Conservation (phyloP, 805 yeast species). For the Ogataea trehaloabstinens region DNA sequence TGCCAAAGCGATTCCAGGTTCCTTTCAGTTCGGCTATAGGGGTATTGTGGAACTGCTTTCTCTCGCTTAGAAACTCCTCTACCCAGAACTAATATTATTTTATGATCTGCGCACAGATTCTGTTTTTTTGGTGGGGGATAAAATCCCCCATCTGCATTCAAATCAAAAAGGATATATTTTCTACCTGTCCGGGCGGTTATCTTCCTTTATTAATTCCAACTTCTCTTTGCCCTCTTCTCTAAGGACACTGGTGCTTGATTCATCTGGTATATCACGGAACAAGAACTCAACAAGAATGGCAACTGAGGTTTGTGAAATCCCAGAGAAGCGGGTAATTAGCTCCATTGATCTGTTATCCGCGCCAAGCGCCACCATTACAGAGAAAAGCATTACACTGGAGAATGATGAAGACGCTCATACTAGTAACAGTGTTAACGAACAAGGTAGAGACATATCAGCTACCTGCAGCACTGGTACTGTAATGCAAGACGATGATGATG, state of each 20-base stretch:
- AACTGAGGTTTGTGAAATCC: constrained; percentile 10
- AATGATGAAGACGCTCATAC: constrained; percentile 8
- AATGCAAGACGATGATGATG: constrained; percentile 16
- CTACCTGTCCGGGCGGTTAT: too few species aligned
- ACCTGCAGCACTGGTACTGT: constrained; percentile 15
- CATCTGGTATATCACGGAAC: too few species aligned
- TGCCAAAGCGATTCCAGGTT: constrained; percentile 76
- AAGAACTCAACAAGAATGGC: too few species aligned
- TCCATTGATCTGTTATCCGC: constrained; percentile 21
- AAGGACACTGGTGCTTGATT: too few species aligned
- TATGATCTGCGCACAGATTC: too few species aligned
- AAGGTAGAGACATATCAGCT: constrained; percentile 9
- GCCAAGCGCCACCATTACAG: constrained; percentile 16
- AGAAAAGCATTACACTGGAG: constrained; percentile 13
- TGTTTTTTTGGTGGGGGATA: neutral
- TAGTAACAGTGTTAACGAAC: constrained; percentile 7
- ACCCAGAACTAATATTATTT: constrained; percentile 3
- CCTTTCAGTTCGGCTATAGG: constrained; percentile 87
- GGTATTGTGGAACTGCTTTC: constrained; percentile 91
- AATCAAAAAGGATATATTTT: too few species aligned
- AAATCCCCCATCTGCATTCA: too few species aligned
- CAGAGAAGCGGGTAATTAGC: constrained; percentile 16
- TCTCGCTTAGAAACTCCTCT: constrained; percentile 72
- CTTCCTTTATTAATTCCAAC: too few species aligned
- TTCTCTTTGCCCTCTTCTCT: too few species aligned